phyloP scores from a whole-genome alignment of 108 stramenopile genomes.

The Nitzschia putrida region DNA sequence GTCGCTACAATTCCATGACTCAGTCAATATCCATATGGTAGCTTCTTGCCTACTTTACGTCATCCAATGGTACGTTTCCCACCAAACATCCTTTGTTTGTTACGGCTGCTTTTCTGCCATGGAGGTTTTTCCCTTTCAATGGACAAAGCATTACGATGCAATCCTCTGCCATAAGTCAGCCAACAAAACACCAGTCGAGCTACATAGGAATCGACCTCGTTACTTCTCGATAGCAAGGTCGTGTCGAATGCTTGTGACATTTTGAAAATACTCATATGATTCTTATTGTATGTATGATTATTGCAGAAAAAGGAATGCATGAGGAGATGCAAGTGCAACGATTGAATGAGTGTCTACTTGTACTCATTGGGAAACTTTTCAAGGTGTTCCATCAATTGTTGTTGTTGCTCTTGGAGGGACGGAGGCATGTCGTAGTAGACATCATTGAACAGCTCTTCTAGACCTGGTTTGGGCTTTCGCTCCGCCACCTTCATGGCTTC shows the following conservation, averaged over 20 bases:
- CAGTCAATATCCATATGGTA: neutral
- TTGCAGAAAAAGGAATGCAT: slow-evolving; percentile 1
- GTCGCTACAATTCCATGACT: neutral
- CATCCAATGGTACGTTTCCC: neutral
- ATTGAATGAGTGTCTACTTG: neutral
- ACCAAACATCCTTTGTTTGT: neutral
- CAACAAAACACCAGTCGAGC: slow-evolving; percentile 42
- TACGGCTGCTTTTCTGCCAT: slow-evolving; percentile 46
- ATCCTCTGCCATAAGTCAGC: slow-evolving; percentile 45
- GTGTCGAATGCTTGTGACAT: slow-evolving; percentile 53
- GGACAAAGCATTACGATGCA: slow-evolving; percentile 16
- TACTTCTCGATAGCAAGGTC: slow-evolving; percentile 16
- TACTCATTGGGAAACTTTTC: slow-evolving; percentile 65
- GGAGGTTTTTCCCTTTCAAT: slow-evolving; percentile 39
- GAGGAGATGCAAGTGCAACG: neutral
- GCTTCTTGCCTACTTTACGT: neutral
- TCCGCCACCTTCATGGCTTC: slow-evolving; percentile 90
- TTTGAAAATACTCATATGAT: neutral
- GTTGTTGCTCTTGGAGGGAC: slow-evolving; percentile 84
- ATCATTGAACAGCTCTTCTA: slow-evolving; percentile 88
- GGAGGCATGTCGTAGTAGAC: slow-evolving; percentile 91
- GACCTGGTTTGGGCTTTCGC: slow-evolving; percentile 66
- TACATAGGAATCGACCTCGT: slow-evolving; percentile 43
- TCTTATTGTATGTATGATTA: too few species aligned
- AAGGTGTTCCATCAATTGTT: slow-evolving; percentile 66